Evolutionary conservation across 2,329 filamentous ascomycete genomes (phyloP), one percentile per base, ranked within the genome.

Genomic region (Xylariaceae sp.): DNA sequence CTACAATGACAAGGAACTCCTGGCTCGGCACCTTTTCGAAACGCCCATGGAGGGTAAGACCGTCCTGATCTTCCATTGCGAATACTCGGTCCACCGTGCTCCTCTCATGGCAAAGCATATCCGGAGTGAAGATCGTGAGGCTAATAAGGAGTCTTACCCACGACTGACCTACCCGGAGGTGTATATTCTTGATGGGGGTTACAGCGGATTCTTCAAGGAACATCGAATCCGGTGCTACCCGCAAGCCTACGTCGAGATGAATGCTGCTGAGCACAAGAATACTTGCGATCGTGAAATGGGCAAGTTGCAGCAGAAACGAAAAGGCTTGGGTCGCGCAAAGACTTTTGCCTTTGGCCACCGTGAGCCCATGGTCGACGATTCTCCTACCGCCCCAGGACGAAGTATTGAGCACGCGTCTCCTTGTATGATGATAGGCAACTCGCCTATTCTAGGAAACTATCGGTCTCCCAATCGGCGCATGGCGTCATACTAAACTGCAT

Each of bases 231-330:
- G 92, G 55, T 99, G 94, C 77, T 94, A 86, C 63, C 94, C 94
- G 18, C 92, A 96, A 65, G 91, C 93, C 67, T 99, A 99, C 67
- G 90, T 99, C 53, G 91, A 94, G 72, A 99, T 99, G 94, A 88
- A 86, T 60, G 90, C 89, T 59, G 88, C 93, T 68, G 90, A 93
- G 69, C 92, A 99, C 72, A 89, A 90, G 63, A 86, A 86, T 64
- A 94, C 92, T 41, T 97, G 94, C 69, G 94, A 99, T 75, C 88
- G 90, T 62, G 93, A 96, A 64, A 87, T 99, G 78, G 90, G 91
- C 64, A 92, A 91, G 69, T 84, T 99, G 63, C 93, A 95, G 72
- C 88, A 94, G 69, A 80, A 77, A 63, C 84, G 92, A 63, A 88
- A 89, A 61, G 94, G 93, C 66, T 79, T 99, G 51, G 83, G 84